A percentile compares a stretch with the other conserved stretches of the same genome.
Evolutionary conservation across 176 grass and related monocot genomes (phyloP).

Genomic region (Hsuehochloa calcarea): DNA sequence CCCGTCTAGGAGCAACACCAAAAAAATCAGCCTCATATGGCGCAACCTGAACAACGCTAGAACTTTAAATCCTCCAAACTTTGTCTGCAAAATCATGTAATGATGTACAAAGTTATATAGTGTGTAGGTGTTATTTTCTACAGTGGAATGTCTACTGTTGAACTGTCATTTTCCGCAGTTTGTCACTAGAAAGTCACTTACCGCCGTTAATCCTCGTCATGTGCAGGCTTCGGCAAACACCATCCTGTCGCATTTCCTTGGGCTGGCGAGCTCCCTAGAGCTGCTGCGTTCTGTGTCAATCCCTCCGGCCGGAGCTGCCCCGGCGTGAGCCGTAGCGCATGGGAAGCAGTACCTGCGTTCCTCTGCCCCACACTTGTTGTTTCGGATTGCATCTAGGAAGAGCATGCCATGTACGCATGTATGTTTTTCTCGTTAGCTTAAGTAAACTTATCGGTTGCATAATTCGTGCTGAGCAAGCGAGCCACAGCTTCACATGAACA

Average conservation of each 20-base stretch:
- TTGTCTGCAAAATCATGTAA: not conserved
- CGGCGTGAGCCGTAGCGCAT: slow-evolving; percentile 30
- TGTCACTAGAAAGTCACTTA: not conserved
- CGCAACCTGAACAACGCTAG: not conserved
- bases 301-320: slow-evolving; percentile 47
- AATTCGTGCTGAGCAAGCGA: not conserved
- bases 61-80: not conserved
- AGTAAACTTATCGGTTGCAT: not conserved
- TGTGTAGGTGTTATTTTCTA: not conserved
- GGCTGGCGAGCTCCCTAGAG: slow-evolving; percentile 74
- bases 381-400: not conserved
- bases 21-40: not conserved
- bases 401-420: not conserved
- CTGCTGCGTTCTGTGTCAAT: slow-evolving; percentile 73
- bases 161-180: not conserved
- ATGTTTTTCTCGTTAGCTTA: not conserved
- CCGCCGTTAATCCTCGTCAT: not conserved
- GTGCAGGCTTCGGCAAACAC: slow-evolving; percentile 86
- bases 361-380: not conserved
- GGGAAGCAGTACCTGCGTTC: not conserved
- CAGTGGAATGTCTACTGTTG: not conserved
- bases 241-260: slow-evolving; percentile 92
- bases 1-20: not conserved
- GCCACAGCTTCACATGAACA: not conserved
- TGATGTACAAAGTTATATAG: not conserved